Percentiles rank a stretch among this genome's conserved stretches.
phyloP scores from a whole-genome alignment of 495 filamentous ascomycete genomes.

The Aeminium ludgeri region DNA sequence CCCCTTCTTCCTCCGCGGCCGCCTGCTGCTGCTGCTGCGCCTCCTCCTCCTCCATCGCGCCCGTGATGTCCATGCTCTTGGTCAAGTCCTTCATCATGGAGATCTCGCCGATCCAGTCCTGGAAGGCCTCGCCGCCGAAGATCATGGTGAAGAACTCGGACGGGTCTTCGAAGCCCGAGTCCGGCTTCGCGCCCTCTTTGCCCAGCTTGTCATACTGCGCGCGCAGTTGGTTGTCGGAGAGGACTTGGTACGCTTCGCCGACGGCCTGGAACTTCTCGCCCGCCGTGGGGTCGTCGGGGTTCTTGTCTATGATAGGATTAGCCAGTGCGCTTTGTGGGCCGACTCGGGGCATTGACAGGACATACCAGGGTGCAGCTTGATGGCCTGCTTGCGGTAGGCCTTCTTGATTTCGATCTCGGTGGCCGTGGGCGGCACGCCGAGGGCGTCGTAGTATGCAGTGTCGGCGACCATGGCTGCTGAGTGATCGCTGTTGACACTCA shows the following conservation, averaged over 20 bases:
- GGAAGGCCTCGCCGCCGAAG: conserved; percentile 91
- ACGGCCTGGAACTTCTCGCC: conserved; percentile 81
- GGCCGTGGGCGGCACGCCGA: conserved; percentile 75
- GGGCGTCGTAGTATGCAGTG: conserved; percentile 54
- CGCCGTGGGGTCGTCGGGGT: conserved; percentile 89
- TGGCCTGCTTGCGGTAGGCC: conserved; percentile 92
- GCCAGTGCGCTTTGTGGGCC: background rate
- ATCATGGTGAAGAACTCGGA: conserved; percentile 98
- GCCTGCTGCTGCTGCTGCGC: conserved; percentile 17
- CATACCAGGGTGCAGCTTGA: conserved; percentile 54
- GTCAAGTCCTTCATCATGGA: conserved; percentile 31
- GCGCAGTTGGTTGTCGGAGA: conserved; percentile 71
- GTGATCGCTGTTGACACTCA: too few species aligned
- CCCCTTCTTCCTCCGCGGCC: conserved; percentile 19
- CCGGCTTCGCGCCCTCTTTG: conserved; percentile 78
- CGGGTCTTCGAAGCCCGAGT: conserved; percentile 85
- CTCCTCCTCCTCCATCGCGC: conserved; percentile 26
- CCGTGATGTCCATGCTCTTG: conserved; percentile 30
- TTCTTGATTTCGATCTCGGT: conserved; percentile 98
- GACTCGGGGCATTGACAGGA: background rate
- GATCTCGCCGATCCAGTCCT: conserved; percentile 37
- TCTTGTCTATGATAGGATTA: conserved; percentile 59
- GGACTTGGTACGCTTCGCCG: conserved; percentile 94
- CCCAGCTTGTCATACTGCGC: conserved; percentile 91
- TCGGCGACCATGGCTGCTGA: conserved; percentile 24